phyloP scores from a whole-genome alignment of 2,329 filamentous ascomycete genomes.

The Pyrenochaeta sp. region DNA sequence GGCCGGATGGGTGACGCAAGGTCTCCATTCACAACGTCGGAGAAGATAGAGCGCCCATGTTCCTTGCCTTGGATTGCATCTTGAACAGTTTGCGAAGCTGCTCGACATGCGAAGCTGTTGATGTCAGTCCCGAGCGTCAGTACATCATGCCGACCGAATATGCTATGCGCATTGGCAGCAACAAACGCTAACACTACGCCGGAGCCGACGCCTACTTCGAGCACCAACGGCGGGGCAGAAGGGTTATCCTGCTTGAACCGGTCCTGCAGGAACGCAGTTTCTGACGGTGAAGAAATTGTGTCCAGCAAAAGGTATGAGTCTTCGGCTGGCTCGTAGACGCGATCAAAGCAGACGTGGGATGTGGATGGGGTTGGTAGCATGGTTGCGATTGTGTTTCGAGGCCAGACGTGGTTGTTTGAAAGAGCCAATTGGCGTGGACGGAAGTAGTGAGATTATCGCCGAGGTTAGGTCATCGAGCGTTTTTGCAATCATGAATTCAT shows the following conservation, averaged over 20 bases:
- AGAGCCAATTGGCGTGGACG: conserved; percentile 29
- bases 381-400: conserved; percentile 18
- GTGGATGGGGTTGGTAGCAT: conserved; percentile 97
- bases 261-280: conserved; percentile 72
- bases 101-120: conserved; percentile 82
- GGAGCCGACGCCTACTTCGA: conserved; percentile 91
- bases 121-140: conserved; percentile 83
- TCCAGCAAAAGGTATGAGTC: conserved; percentile 95
- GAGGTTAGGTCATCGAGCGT: conserved; percentile 36
- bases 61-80: conserved; percentile 55
- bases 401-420: conserved; percentile 14
- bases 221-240: conserved; percentile 63
- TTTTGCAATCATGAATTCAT: conserved; percentile 12
- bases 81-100: conserved; percentile 74
- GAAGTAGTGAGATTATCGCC: conserved; percentile 24
- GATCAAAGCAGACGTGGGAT: conserved; percentile 85
- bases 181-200: conserved; percentile 93
- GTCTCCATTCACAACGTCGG: conserved; percentile 76
- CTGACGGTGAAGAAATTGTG: conserved; percentile 77
- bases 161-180: conserved; percentile 73
- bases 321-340: conserved; percentile 94
- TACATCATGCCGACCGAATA: conserved; percentile 77
- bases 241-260: conserved; percentile 64
- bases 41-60: conserved; percentile 54
- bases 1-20: conserved; percentile 69